Evolutionary conservation across 2,329 filamentous ascomycete genomes (phyloP).

Genomic region (Monosporascus sp.): DNA sequence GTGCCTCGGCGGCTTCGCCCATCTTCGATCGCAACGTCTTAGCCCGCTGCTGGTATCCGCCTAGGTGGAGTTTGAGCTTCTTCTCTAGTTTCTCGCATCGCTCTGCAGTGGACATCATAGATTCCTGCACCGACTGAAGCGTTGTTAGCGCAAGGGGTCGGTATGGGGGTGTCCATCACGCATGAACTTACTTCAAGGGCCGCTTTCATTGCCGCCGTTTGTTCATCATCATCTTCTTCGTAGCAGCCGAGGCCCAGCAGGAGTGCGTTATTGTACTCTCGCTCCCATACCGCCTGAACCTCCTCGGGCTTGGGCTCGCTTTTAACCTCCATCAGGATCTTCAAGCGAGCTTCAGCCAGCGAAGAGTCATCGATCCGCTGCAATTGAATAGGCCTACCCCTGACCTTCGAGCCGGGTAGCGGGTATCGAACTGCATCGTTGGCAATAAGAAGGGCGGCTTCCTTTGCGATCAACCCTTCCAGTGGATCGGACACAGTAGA

Average conservation of each 20-base stretch:
- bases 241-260: conserved; percentile 80
- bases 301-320: conserved; percentile 42
- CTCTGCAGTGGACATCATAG: conserved; percentile 69
- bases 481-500: conserved; percentile 56
- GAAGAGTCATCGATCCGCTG: conserved; percentile 64
- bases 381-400: conserved; percentile 55
- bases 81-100: conserved; percentile 86
- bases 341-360: conserved; percentile 69
- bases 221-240: conserved; percentile 66
- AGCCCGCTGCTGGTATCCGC: conserved; percentile 83
- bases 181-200: conserved; percentile 64
- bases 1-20: conserved; percentile 63
- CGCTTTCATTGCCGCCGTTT: conserved; percentile 55
- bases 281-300: conserved; percentile 50
- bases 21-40: conserved; percentile 79
- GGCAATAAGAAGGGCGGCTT: conserved; percentile 74
- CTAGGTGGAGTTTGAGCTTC: conserved; percentile 81
- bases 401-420: conserved; percentile 60
- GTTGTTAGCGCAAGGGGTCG: conserved; percentile 5
- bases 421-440: conserved; percentile 75
- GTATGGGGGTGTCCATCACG: background rate
- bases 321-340: conserved; percentile 67
- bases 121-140: conserved; percentile 61
- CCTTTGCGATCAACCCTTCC: conserved; percentile 66
- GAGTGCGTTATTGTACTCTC: conserved; percentile 48